These are phyloP conservation scores for Suaeda aralocaspica DNA, from an alignment of 148 eudicot species.

Conservation along the genomic window DNA sequence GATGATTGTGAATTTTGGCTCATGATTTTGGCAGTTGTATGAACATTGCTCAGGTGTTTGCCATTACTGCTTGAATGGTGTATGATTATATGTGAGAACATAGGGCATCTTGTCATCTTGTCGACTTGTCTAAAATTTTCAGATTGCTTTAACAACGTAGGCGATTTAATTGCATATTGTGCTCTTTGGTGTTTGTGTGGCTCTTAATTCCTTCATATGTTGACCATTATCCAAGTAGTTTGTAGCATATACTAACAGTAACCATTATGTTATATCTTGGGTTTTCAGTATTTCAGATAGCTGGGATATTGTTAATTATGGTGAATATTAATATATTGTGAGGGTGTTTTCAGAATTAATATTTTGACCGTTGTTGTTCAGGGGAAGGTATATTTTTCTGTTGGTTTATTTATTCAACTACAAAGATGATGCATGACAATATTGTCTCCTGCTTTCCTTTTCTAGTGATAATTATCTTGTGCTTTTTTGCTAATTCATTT, in stretches of 20 bases:
- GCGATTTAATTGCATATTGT: neutral
- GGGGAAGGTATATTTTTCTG: neutral
- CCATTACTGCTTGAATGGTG: neutral
- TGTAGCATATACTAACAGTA: neutral
- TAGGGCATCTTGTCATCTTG: neutral
- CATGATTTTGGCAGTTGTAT: neutral
- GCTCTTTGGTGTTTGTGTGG: too few relatives aligned
- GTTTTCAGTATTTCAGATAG: neutral
- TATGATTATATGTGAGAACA: neutral
- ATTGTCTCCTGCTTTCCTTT: neutral
- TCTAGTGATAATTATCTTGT: neutral
- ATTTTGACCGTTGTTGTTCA: neutral
- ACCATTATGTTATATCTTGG: neutral
- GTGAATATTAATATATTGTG: neutral
- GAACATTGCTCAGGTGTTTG: neutral
- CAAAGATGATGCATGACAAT: neutral
- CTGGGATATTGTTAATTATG: neutral
- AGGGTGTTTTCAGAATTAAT: neutral
- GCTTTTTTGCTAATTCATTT: neutral
- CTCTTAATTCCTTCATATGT: neutral
- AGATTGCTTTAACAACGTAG: conserved; percentile 2
- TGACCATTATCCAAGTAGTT: neutral
- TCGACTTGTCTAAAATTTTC: neutral
- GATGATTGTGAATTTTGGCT: neutral
- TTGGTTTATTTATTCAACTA: neutral